Evolutionary conservation across 768 basidiomycete genomes (phyloP).

Genomic region (Agaricus subrufescens): DNA sequence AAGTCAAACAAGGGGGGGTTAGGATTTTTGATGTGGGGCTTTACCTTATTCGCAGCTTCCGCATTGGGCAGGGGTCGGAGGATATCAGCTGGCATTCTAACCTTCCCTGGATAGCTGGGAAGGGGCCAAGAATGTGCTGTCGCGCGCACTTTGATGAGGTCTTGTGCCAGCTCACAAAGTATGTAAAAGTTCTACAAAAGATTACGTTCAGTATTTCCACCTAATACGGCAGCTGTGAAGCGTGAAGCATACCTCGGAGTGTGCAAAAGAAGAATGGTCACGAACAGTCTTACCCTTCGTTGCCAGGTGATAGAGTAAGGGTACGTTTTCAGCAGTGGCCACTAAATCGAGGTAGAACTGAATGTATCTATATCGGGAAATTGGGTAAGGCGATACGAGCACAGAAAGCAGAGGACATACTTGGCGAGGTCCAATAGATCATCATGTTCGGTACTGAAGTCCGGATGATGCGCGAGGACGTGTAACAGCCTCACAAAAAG

Average conservation of each 20-base stretch:
- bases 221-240: not conserved
- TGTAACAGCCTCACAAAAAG: constrained; percentile 85
- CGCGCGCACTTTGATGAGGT: constrained; percentile 72
- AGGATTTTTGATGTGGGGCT: not conserved
- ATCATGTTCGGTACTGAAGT: constrained; percentile 67
- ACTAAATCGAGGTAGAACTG: constrained; percentile 83
- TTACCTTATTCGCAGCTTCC: constrained; percentile 63
- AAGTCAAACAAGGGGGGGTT: not conserved
- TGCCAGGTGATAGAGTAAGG: constrained; percentile 79
- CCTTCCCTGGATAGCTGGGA: constrained; percentile 73
- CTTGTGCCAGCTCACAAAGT: constrained; percentile 84
- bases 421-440: constrained; percentile 75
- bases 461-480: constrained; percentile 91
- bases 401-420: constrained; percentile 36
- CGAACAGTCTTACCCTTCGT: constrained; percentile 82
- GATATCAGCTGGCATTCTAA: constrained; percentile 79
- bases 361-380: constrained; percentile 60
- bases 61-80: constrained; percentile 63
- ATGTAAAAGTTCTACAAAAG: constrained; percentile 79
- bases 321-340: constrained; percentile 74
- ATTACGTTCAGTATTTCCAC: not conserved
- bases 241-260: constrained; percentile 55
- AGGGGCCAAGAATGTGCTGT: constrained; percentile 69
- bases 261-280: constrained; percentile 63
- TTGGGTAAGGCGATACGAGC: constrained; percentile 3